Percentiles rank a stretch among this genome's conserved stretches.
Evolutionary conservation across 345 rosid genomes (phyloP).

Genomic region (Rhodamnia argentea): DNA sequence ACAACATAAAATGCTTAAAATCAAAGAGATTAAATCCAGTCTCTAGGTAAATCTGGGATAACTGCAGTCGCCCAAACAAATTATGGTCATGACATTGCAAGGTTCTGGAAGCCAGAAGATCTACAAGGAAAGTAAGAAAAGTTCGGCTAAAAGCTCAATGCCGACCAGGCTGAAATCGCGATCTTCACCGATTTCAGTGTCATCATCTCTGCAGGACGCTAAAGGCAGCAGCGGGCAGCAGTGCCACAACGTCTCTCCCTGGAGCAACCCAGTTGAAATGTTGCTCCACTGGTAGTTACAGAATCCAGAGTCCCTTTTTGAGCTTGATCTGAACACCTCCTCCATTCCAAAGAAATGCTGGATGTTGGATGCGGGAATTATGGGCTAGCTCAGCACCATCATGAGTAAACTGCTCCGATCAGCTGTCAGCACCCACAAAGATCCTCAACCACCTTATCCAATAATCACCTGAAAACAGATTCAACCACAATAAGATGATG

Average conservation of each 20-base stretch:
- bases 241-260: neutral
- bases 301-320: neutral
- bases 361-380: neutral
- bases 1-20: neutral
- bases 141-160: neutral
- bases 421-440: neutral
- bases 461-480: neutral
- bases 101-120: neutral
- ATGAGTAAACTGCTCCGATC: neutral
- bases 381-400: neutral
- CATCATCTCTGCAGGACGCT: neutral
- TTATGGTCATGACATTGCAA: neutral
- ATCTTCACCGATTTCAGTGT: neutral
- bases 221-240: neutral
- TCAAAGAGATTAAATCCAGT: neutral
- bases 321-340: neutral
- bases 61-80: neutral
- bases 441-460: neutral
- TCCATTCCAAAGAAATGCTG: neutral
- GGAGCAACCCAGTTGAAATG: neutral
- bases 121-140: neutral
- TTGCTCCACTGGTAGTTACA: neutral
- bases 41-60: neutral
- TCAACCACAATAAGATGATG: neutral
- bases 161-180: neutral